A percentile compares a stretch with the other conserved stretches of the same genome.
These are phyloP conservation scores for Nakaseomyces nivariensis DNA, from an alignment of 1,139 yeast species.

Conservation along the genomic window DNA sequence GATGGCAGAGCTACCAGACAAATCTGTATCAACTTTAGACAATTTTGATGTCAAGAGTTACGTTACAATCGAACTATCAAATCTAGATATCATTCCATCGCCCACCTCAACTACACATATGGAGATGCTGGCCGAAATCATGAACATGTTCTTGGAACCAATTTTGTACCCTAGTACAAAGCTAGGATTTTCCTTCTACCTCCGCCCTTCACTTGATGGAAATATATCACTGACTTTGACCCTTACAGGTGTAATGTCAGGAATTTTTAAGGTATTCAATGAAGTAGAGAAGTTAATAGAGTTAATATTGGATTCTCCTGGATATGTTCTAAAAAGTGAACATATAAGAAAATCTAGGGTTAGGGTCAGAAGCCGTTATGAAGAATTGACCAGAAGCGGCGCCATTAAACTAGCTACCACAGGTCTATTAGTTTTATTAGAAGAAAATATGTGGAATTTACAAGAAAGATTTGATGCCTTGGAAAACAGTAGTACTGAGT, in stretches of 20 bases:
- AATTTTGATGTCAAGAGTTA: background rate
- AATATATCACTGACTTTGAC: slow-evolving; percentile 41
- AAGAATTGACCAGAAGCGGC: slow-evolving; percentile 31
- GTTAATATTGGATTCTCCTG: slow-evolving; percentile 7
- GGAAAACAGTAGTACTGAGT: slow-evolving; percentile 45
- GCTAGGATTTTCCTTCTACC: slow-evolving; percentile 45
- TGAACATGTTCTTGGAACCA: slow-evolving; percentile 34
- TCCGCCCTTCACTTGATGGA: slow-evolving; percentile 43
- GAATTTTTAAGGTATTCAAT: slow-evolving; percentile 24
- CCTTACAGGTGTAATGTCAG: slow-evolving; percentile 40
- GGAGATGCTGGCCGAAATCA: slow-evolving; percentile 42
- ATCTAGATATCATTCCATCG: slow-evolving; percentile 22
- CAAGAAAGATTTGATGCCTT: slow-evolving; percentile 46
- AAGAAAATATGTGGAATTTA: slow-evolving; percentile 41
- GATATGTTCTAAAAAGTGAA: slow-evolving; percentile 11
- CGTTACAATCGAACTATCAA: slow-evolving; percentile 38
- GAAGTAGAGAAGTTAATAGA: slow-evolving; percentile 12
- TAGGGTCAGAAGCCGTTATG: slow-evolving; percentile 36
- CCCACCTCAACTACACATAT: slow-evolving; percentile 34
- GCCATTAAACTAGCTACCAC: slow-evolving; percentile 39
- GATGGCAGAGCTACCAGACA: slow-evolving; percentile 27
- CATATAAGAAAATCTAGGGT: slow-evolving; percentile 35
- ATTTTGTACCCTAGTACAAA: slow-evolving; percentile 42
- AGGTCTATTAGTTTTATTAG: slow-evolving; percentile 42
- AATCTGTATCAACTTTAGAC: background rate